phyloP scores from a whole-genome alignment of 1,284 basidiomycete genomes.

The Melanopsichium pennsylvanicum region DNA sequence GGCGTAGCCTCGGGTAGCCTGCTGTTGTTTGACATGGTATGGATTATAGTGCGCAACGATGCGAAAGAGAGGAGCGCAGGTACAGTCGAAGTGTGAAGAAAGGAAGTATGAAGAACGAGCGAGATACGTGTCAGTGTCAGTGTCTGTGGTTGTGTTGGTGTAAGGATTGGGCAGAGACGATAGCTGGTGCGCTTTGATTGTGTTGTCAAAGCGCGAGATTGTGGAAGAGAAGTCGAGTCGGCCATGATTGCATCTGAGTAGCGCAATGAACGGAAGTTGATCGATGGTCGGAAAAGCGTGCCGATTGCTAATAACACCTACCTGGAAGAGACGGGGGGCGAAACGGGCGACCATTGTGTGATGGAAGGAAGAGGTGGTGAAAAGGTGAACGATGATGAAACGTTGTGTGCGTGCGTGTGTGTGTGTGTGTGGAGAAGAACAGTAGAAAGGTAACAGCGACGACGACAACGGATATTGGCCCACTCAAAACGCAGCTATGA shows the following conservation, averaged over 20 bases:
- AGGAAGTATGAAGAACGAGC: background rate
- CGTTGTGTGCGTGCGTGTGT: conserved; percentile 1
- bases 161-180: too few relatives aligned
- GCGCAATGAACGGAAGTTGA: too few relatives aligned
- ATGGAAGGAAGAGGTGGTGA: background rate
- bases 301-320: too few relatives aligned
- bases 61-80: too few relatives aligned
- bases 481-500: background rate
- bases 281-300: too few relatives aligned
- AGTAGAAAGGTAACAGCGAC: conserved; percentile 3
- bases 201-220: too few relatives aligned
- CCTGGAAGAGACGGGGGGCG: conserved; percentile 53
- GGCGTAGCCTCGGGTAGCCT: conserved; percentile 64
- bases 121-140: background rate
- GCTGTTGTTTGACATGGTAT: conserved; percentile 3
- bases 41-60: too few relatives aligned
- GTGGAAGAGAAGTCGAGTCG: too few relatives aligned
- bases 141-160: background rate
- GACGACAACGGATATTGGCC: conserved; percentile 1
- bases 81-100: background rate
- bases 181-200: too few relatives aligned
- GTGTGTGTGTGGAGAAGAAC: conserved; percentile 14
- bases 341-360: conserved; percentile 50
- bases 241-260: too few relatives aligned
- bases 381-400: background rate